Base-by-base conservation (phyloP, 345 rosid species). In the Boechera divaricarpa region DNA sequence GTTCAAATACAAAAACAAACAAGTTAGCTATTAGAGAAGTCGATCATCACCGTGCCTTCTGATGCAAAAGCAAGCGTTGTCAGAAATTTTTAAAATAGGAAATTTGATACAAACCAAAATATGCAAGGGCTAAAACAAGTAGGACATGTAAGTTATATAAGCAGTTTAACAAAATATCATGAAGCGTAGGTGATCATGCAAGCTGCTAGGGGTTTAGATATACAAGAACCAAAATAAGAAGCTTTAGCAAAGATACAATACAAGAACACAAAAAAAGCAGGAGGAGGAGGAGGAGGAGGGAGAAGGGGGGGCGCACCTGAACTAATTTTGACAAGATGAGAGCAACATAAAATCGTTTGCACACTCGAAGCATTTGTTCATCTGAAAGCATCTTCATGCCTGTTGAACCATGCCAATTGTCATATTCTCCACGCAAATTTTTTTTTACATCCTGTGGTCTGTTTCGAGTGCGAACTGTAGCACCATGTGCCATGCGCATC, bases 401-500 rank as follows among this genome's bases (percentile, higher is more conserved):
- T 26, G 81, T 70, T 49, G 80, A 81, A 61, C 87, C 89, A 45
- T 45, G 55, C 71, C 36, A 84, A 67, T 64, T 79, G 59, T 78
- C 85, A 70, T 62, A 70, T 76, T 88, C 86, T 67, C 84, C 86
- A 59, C 51, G 79, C 63, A 80, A 59, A 49, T 67, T 85, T 80
- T 71, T 89, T 54, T 67, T 55, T 24, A 70, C 65, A 53, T 82
- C 86, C 44, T 82, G 85, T 62, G 80, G 75, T 80, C 79, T 86
- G 61, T 81, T 85, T 66, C 80, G 68, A 45, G 70, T 65, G 62
- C 83, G 89, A 67, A 87, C 77, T 38, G 92, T 92, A 75, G 91
- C 98, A 76, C 98, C 97, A 86, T 94, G 98, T 38, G 97, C 98
- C 98, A 92, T 94, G 77, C 97, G 97, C 98, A 92, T 94, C 84